Evolutionary conservation across 192 early-diverging fungal species (phyloP), one percentile per base, ranked within the genome.

Genomic region (Mycoemilia scoparia): DNA sequence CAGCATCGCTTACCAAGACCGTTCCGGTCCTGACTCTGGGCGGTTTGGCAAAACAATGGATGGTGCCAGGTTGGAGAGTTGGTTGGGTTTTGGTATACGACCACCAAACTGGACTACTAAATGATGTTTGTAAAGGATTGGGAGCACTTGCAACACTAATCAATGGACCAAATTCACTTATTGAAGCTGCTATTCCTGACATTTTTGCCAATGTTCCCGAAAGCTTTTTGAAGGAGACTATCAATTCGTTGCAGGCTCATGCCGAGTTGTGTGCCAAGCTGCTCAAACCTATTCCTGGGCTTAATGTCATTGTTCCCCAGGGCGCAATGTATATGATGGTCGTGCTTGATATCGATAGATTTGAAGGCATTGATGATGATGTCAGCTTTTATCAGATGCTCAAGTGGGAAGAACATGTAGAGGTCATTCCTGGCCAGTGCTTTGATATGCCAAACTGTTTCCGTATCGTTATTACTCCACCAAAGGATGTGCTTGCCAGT

Each of bases 281-380:
- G 29, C 54, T 87, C 5, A 54, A 51, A 26, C 68, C 67, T 32
- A 69, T 80, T 4, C 73, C 70, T 14, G 84, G 87, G 1, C 51
- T 90, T 19, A 53, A 66, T 8, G 74, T 77, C 32, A 74, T 90
- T 26, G 51, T 76, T 9, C 84, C 87, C 17, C 82, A 87, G 66
- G 87, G 87, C 26, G 84, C 84, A 31, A 90, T 90, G 87, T 90
- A 84, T 53, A 61, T 85, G 50, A 90, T 90, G 87, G 70, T 83
- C 13, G 71, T 74, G 16, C 69, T 87, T 33, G 49, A 84, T 33
- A 25, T 76, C 14, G 43, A 43, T 3, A 39, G 73, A 24, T 87
- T 90, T 54, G 64, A 67, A 34, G 79, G 70, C 38, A 75, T 90
- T 32, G 32, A 44, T 0, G 65, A 74, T 35, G 87, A 90, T 39